Evolutionary conservation across 1,284 basidiomycete species (phyloP).

Genomic region (Sporisorium reilianum): DNA sequence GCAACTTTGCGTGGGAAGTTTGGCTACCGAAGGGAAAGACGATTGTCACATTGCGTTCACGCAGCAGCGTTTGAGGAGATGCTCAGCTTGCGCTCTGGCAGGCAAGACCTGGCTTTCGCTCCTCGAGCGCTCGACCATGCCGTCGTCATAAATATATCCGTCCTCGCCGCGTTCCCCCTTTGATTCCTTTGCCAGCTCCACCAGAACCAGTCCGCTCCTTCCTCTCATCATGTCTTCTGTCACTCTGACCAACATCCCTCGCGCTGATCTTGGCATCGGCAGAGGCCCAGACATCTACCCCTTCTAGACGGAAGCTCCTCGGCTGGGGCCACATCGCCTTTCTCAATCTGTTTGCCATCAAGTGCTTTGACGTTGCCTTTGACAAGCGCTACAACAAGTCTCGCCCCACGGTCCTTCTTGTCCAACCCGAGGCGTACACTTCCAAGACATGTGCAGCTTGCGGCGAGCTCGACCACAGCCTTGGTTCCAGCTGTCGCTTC

Average conservation of each 20-base stretch:
- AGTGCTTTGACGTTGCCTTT: neutral
- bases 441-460: slow-evolving; percentile 8
- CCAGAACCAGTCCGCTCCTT: too few species aligned
- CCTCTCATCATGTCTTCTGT: neutral
- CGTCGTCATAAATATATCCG: too few species aligned
- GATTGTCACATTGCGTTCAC: too few species aligned
- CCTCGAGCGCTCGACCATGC: too few species aligned
- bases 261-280: neutral
- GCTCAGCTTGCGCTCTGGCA: too few species aligned
- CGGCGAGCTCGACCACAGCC: neutral
- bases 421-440: slow-evolving; percentile 12
- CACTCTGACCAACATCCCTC: neutral
- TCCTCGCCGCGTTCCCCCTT: too few species aligned
- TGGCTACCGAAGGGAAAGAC: too few species aligned
- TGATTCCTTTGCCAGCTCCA: too few species aligned
- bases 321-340: slow-evolving; percentile 2
- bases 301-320: slow-evolving; percentile 1
- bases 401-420: neutral
- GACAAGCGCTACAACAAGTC: neutral
- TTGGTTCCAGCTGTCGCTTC: neutral
- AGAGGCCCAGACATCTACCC: slow-evolving; percentile 2
- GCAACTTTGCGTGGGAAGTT: too few species aligned
- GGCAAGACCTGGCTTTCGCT: too few species aligned
- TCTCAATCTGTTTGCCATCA: neutral
- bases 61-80: too few species aligned